Percentiles rank a stretch among this genome's conserved stretches.
Evolutionary conservation across 768 basidiomycete genomes (phyloP).

Genomic region (Lactarius psammicola): DNA sequence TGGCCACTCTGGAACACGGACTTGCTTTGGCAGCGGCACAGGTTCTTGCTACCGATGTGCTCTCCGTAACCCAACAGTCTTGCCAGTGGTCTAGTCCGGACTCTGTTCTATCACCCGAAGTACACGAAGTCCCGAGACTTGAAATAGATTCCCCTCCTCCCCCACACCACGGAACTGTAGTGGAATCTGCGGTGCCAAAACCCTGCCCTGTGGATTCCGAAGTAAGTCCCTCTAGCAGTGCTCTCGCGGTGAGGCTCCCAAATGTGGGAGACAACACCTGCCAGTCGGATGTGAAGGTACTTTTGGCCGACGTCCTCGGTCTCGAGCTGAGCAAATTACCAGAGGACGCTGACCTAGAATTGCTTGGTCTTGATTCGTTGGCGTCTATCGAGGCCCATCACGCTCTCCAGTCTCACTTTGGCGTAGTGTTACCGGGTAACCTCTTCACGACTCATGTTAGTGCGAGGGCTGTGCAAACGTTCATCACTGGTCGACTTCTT

Average conservation of each 20-base stretch:
- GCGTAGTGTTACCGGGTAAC: slow-evolving; percentile 44
- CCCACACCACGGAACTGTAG: not conserved
- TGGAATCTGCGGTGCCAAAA: not conserved
- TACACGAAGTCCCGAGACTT: not conserved
- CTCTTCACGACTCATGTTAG: slow-evolving; percentile 46
- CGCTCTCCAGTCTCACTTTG: slow-evolving; percentile 43
- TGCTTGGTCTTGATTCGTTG: slow-evolving; percentile 63
- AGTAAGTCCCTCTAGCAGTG: not conserved
- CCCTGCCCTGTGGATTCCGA: not conserved
- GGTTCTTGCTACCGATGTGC: not conserved
- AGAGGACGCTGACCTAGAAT: slow-evolving; percentile 47
- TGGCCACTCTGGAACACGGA: slow-evolving; percentile 48
- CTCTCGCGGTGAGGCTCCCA: slow-evolving; percentile 18
- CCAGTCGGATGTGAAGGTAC: slow-evolving; percentile 35
- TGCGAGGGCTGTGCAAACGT: slow-evolving; percentile 39
- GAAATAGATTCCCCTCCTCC: not conserved
- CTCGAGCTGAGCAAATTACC: slow-evolving; percentile 38
- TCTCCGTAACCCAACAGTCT: not conserved
- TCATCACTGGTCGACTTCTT: slow-evolving; percentile 29
- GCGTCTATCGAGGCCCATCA: slow-evolving; percentile 61
- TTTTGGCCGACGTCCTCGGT: slow-evolving; percentile 50
- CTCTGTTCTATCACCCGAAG: not conserved
- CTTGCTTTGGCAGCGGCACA: slow-evolving; percentile 39
- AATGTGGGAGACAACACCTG: slow-evolving; percentile 15
- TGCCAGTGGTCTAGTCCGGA: not conserved